Conservation (phyloP, 2,329 filamentous ascomycete genomes). For the Pseudonectria buxi region DNA sequence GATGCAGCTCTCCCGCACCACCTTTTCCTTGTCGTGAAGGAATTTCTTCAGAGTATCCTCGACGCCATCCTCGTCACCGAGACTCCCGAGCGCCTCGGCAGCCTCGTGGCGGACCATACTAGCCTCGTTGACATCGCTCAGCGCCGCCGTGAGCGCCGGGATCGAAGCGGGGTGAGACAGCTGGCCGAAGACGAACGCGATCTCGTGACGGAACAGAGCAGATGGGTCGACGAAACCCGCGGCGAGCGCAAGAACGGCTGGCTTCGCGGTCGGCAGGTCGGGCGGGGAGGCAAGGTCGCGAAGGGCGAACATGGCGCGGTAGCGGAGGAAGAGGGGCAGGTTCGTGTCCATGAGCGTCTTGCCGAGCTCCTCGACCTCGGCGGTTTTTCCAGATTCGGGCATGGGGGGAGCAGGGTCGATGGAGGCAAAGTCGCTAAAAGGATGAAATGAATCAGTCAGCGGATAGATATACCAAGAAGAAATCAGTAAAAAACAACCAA, state of each 20-base stretch:
- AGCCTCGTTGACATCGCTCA: conserved; percentile 73
- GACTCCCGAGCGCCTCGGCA: conserved; percentile 87
- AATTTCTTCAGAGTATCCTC: conserved; percentile 79
- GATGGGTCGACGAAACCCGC: conserved; percentile 80
- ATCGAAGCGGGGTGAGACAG: conserved; percentile 95
- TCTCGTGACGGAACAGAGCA: conserved; percentile 92
- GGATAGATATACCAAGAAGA: too few species aligned
- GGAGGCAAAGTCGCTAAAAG: conserved; percentile 78
- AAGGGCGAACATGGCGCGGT: conserved; percentile 96
- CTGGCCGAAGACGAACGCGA: conserved; percentile 97
- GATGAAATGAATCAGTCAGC: conserved; percentile 21
- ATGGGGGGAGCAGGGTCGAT: conserved; percentile 92
- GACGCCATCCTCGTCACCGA: conserved; percentile 89
- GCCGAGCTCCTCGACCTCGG: conserved; percentile 71
- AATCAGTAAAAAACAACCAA: conserved; percentile 9
- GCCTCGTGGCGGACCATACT: conserved; percentile 98
- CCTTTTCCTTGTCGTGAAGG: conserved; percentile 82
- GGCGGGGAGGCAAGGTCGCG: conserved; percentile 92
- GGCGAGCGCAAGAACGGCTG: conserved; percentile 80
- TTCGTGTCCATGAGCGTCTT: conserved; percentile 70
- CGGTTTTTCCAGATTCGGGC: conserved; percentile 61
- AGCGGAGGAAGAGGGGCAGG: conserved; percentile 80
- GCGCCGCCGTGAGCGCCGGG: conserved; percentile 70
- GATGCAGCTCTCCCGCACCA: conserved; percentile 89
- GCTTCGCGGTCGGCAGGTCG: conserved; percentile 78